Base-by-base conservation (phyloP, 2,329 filamentous ascomycete genomes). In the Colletotrichum karsti region DNA sequence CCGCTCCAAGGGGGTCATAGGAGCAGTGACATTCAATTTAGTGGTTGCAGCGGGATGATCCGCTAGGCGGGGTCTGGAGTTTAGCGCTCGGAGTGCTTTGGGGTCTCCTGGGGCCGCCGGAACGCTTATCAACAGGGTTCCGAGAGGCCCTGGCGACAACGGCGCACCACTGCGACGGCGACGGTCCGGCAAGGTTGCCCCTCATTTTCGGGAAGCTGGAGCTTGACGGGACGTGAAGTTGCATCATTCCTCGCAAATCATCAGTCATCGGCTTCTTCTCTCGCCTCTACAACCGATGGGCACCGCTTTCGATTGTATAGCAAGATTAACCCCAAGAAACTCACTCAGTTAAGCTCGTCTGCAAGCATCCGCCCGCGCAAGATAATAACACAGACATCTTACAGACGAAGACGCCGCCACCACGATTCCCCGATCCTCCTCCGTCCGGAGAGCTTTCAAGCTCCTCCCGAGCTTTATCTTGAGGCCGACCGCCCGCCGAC, bases 61-160 rank as follows among this genome's bases (percentile, higher is more conserved):
- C 53, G 46, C 46, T 15, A n/a, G 48, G 65, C 60, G 60, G 60
- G 60, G 53, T 30, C 18, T 18, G 65, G 26, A 41, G 60, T 58
- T 68, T 33, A 41, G 51, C 44, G 44, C 30, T 50, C 8, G 41
- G 50, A 44, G 13, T 35, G 57, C n/a, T 51, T 10, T 60, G 57
- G 44, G 18, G 9, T 28, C 37, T 13, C 15, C 15, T 18, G 35
- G 35, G 13, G 5, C 24, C n/a, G 15, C 53, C 20, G 35, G 37
- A 51, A n/a, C 33, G 42, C 56, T 53, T 46, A 54, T 46, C 24
- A 12, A 62, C 48, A 55, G 55, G 41, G 63, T 55, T 61, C 39
- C 55, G 20, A 24, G 20, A 24, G 37, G 35, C 37, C 28, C 22
- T 9, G 13, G 5, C 1, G 15, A 41, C 35, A 20, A 28, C 30